Base-by-base conservation (phyloP, 2,329 filamentous ascomycete species). In the Cadophora sp. region DNA sequence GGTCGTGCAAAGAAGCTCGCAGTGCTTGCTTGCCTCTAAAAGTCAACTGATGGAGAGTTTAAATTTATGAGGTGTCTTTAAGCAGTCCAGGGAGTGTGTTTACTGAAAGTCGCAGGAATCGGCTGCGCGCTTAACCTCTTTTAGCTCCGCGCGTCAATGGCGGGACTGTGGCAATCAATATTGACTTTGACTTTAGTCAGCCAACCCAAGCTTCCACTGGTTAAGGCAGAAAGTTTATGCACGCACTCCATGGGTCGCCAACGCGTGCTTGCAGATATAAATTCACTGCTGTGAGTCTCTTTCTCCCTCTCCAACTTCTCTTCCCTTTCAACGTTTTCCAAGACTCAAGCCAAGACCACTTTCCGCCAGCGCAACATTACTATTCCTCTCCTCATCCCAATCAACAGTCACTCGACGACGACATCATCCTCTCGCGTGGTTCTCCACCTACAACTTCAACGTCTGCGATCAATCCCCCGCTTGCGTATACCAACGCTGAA, bases 1-100 rank as follows among this genome's bases (percentile, higher is more conserved):
- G 11, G 24, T 62, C 55, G 66, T 56, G 63, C 63, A 63, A 56
- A 48, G 27, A 30, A 47, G 22, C 48, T 51, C 27, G 11, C 22
- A 18, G 33, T 51, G 59, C 30, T 43, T 41, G 45, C 22, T 18
- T 41, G 33, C 4, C 18, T 36, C 24, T 22, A 53, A 41, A 41
- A 24, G n/a, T 33, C 13, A 41, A 9, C 24, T 24, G 4, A n/a
- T n/a, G n/a, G n/a, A n/a, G n/a, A n/a, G 20, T 3, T 36, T 53
- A 43, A 43, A 58, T 43, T 58, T 58, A 36, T 58, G 5, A 27
- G 36, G 33, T 58, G 55, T 43, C 43, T 41, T 9, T 58, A 58
- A 43, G 33, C 20, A 43, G 3, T 1, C 3, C 13, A 1, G 20
- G 55, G 55, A 48, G 55, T 41, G 33, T 16, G 36, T 39, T 39